A percentile compares a stretch with the other conserved stretches of the same genome.
phyloP scores from a whole-genome alignment of 352 stramenopile species.

The Phytophthora cactorum region DNA sequence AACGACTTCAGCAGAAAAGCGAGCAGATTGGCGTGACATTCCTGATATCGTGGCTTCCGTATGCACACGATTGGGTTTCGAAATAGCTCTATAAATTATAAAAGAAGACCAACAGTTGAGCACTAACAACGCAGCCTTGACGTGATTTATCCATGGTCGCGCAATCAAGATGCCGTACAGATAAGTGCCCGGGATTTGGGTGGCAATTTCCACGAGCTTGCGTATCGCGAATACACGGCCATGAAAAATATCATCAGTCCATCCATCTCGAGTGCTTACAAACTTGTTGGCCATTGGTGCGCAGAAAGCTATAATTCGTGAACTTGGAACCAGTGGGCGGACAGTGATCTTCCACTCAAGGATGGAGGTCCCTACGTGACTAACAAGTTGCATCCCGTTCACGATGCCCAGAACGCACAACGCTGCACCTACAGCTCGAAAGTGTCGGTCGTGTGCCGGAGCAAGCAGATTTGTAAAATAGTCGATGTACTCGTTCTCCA shows the following conservation, averaged over 20 bases:
- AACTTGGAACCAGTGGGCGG: background rate
- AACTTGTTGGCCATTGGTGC: background rate
- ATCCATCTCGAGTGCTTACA: background rate
- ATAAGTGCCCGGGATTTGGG: conserved; percentile 49
- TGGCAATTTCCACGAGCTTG: conserved; percentile 49
- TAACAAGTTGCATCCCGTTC: background rate
- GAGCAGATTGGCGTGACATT: background rate
- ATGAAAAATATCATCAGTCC: background rate
- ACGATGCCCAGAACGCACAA: background rate
- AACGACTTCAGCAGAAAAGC: conserved; percentile 22
- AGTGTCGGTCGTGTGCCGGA: conserved; percentile 13
- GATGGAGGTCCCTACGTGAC: background rate
- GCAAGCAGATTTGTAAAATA: conserved; percentile 23
- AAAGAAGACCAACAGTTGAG: conserved; percentile 45
- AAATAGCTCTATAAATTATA: conserved; percentile 11
- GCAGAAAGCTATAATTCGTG: background rate
- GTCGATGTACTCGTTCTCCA: conserved; percentile 42
- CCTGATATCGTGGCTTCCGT: background rate
- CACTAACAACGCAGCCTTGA: conserved; percentile 50
- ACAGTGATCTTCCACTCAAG: background rate
- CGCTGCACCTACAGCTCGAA: conserved; percentile 22
- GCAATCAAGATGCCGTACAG: conserved; percentile 49
- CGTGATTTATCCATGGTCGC: conserved; percentile 56
- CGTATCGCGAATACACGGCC: conserved; percentile 28
- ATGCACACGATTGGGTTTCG: background rate